A percentile compares a stretch with the other conserved stretches of the same genome.
These are phyloP conservation scores for Mortierella sp. DNA, from an alignment of 371 early-diverging fungal genomes.

Conservation along the genomic window DNA sequence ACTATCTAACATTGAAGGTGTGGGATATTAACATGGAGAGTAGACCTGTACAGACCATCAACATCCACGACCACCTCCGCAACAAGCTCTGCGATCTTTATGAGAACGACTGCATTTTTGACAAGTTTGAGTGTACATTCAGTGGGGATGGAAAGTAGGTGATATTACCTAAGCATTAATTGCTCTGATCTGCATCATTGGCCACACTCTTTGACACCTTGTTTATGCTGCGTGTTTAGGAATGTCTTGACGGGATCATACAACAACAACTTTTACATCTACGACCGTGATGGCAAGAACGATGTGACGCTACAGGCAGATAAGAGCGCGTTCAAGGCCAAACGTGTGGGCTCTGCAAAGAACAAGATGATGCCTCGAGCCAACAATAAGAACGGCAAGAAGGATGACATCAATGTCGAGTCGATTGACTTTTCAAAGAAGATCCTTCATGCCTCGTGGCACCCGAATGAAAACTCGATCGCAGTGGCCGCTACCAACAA, in stretches of 20 bases:
- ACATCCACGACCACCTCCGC: slow-evolving; percentile 94
- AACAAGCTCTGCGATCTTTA: slow-evolving; percentile 96
- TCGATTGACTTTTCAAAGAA: slow-evolving; percentile 93
- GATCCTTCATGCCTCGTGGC: slow-evolving; percentile 98
- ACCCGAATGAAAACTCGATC: slow-evolving; percentile 95
- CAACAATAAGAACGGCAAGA: slow-evolving; percentile 58
- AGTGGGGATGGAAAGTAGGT: slow-evolving; percentile 86
- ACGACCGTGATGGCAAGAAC: slow-evolving; percentile 75
- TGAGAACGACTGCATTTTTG: slow-evolving; percentile 99
- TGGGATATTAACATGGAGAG: slow-evolving; percentile 99
- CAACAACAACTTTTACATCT: slow-evolving; percentile 96
- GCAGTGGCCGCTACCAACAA: slow-evolving; percentile 98
- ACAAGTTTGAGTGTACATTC: slow-evolving; percentile 98
- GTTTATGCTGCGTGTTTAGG: too few relatives aligned
- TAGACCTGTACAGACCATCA: slow-evolving; percentile 93
- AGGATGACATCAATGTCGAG: slow-evolving; percentile 85
- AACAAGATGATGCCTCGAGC: slow-evolving; percentile 58
- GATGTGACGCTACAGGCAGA: slow-evolving; percentile 96
- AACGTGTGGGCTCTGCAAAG: slow-evolving; percentile 74
- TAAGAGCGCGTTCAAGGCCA: slow-evolving; percentile 96
- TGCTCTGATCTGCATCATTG: too few relatives aligned
- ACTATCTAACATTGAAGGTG: slow-evolving; percentile 95
- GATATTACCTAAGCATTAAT: too few relatives aligned
- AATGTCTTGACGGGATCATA: slow-evolving; percentile 95
- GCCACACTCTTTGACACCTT: too few relatives aligned